These are phyloP conservation scores for Fistulifera pelliculosa DNA, from an alignment of 108 stramenopile genomes.

Conservation along the genomic window DNA sequence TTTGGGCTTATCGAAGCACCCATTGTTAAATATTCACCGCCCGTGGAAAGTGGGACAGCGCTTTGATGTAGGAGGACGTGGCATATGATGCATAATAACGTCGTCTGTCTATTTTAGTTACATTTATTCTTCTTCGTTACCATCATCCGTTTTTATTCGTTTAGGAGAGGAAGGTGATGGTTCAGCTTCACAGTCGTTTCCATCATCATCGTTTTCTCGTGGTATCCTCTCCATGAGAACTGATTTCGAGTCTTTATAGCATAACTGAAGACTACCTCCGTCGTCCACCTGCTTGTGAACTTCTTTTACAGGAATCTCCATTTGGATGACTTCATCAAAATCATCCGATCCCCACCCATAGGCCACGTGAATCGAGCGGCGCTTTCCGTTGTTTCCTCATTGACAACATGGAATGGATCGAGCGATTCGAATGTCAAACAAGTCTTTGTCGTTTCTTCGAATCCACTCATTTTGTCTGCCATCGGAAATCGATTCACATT, in stretches of 20 bases:
- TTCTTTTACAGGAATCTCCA: constrained; percentile 34
- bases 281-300: constrained; percentile 11
- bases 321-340: constrained; percentile 33
- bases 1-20: no score
- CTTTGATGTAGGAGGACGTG: no score
- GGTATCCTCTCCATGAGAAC: no score
- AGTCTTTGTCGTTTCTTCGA: no score
- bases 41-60: no score
- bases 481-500: constrained; percentile 65
- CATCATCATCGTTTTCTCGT: neutral
- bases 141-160: no score
- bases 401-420: neutral
- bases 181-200: no score
- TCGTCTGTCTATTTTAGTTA: no score
- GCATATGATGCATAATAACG: no score
- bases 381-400: neutral
- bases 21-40: no score
- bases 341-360: constrained; percentile 34
- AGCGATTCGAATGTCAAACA: neutral
- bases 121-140: no score
- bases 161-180: no score
- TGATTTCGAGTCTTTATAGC: constrained; percentile 7
- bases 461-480: constrained; percentile 52
- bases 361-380: constrained; percentile 36
- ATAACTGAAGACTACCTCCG: constrained; percentile 22